These are phyloP conservation scores for Pezicula neosporulosa DNA, from an alignment of 2,329 filamentous ascomycete species.

Conservation along the genomic window DNA sequence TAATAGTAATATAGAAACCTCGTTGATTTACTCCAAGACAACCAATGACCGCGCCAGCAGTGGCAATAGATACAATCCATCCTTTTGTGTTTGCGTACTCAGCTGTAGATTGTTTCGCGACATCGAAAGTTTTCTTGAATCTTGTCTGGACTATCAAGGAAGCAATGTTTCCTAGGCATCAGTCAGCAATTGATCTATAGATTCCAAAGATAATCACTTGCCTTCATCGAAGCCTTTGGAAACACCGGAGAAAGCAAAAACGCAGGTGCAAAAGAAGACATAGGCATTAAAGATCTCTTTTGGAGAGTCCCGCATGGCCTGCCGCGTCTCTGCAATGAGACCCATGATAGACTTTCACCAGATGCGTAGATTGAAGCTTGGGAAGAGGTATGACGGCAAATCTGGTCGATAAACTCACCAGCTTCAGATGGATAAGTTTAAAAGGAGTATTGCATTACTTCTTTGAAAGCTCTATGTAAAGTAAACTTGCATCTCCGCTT, in stretches of 20 bases:
- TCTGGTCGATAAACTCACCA: too few species aligned
- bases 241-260: neutral
- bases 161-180: neutral
- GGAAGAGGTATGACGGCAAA: neutral
- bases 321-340: neutral
- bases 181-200: too few species aligned
- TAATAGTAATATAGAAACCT: too few species aligned
- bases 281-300: neutral
- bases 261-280: neutral
- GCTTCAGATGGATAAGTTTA: too few species aligned
- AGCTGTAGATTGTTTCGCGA: neutral
- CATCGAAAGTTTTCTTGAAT: neutral
- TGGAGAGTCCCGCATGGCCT: neutral
- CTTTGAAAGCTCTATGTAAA: too few species aligned
- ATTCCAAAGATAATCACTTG: neutral
- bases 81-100: neutral
- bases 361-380: neutral
- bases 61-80: neutral
- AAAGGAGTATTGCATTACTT: too few species aligned
- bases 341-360: neutral
- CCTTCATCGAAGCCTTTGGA: neutral
- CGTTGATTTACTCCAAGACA: neutral
- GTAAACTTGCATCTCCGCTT: too few species aligned
- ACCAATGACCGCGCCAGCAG: neutral
- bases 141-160: neutral